Evolutionary conservation across 2,329 filamentous ascomycete species (phyloP), one percentile per base, ranked within the genome.

Genomic region (Aspergillus melleus): DNA sequence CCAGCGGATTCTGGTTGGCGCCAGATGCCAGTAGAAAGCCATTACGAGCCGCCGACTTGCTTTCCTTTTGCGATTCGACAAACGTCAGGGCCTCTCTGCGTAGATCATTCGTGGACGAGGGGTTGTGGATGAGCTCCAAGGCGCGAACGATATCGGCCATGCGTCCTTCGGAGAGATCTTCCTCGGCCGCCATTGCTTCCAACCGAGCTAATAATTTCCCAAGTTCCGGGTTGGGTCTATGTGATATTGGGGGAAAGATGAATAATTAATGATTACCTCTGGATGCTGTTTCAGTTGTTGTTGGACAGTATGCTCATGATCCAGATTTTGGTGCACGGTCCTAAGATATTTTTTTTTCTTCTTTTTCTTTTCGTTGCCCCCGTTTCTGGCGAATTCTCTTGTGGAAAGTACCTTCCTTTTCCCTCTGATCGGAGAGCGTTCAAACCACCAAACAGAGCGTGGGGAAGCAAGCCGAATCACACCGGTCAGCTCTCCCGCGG

Each of bases 21-120:
- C 95, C 88, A 66, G 86, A 86, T 49, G 93, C 93, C 61, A 99
- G 85, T 24, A 85, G 84, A 77, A 91, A 96, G 66, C 95, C 95
- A 78, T 95, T 89, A 52, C 90, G 87, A 2, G 92, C 91, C 5
- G 94, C 93, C 69, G 93, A 88, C 59, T 86, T 82, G 68, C 90
- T 86, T 51, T 86, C 83, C 79, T 97, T 98, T 70, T 96, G 85
- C 22, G 89, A 81, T 74, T 99, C 95, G 66, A 99, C 88, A 72
- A 92, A 96, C 42, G 86, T 78, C 64, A 95, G 90, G 50, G 95
- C 95, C 74, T 95, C 86, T 73, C 90, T 86, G 64, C 95, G 91
- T 56, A 89, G 83, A 64, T 90, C 85, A 76, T 97, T 97, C 65
- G 87, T 84, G 46, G 93, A 94, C 61, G 87, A 84, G 11, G 93